Conservation (phyloP, 2,329 filamentous ascomycete species). For the Lecanicillium sp. region DNA sequence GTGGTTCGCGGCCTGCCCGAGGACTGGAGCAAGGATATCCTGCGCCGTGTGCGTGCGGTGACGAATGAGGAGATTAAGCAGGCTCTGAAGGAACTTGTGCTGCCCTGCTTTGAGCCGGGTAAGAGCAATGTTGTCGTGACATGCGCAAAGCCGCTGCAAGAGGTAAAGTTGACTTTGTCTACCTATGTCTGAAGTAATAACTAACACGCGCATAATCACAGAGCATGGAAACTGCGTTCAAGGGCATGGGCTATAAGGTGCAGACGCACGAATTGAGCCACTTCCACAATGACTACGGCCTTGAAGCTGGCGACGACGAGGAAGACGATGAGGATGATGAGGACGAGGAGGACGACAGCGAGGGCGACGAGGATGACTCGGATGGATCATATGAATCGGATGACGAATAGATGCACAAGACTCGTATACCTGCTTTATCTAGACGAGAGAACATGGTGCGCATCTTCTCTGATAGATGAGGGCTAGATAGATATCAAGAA, state of each 20-base stretch:
- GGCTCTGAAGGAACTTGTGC: constrained; percentile 65
- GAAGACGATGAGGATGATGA: constrained; percentile 57
- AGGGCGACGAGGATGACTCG: constrained; percentile 31
- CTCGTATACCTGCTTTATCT: constrained; percentile 9
- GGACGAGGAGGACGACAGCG: constrained; percentile 42
- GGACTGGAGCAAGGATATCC: constrained; percentile 69
- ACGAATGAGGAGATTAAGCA: constrained; percentile 67
- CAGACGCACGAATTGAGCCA: constrained; percentile 65
- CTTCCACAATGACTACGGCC: constrained; percentile 86
- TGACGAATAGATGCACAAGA: constrained; percentile 17
- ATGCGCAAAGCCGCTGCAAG: constrained; percentile 75
- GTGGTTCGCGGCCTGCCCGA: constrained; percentile 70
- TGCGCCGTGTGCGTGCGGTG: constrained; percentile 71
- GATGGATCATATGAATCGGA: constrained; percentile 18
- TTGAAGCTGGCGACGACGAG: constrained; percentile 55
- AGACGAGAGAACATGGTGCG: too few species aligned
- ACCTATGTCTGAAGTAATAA: not conserved
- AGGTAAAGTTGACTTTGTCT: constrained; percentile 49
- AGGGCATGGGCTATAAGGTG: constrained; percentile 69
- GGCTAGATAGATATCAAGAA: too few species aligned
- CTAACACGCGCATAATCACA: constrained; percentile 27
- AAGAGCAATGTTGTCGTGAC: constrained; percentile 83
- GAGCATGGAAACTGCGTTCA: constrained; percentile 70
- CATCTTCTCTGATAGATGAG: not conserved
- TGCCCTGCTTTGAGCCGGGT: constrained; percentile 72